phyloP scores from a whole-genome alignment of 2,329 filamentous ascomycete species.

The Tothia fuscella region DNA sequence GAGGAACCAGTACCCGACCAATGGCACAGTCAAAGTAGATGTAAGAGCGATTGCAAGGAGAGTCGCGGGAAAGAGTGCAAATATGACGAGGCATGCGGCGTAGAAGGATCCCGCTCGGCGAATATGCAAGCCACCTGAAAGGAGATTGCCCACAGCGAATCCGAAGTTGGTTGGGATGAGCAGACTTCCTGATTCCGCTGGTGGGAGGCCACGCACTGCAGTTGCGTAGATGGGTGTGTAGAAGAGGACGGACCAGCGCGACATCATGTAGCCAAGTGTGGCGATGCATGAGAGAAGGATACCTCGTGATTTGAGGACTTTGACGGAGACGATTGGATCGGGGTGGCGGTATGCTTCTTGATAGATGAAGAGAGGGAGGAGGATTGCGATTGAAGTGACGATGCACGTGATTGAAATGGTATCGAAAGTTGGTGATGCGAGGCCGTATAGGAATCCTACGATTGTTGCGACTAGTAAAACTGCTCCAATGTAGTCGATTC shows the following conservation, averaged over 20 bases:
- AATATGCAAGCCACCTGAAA: conserved; percentile 67
- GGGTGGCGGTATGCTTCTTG: conserved; percentile 51
- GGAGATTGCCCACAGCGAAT: conserved; percentile 61
- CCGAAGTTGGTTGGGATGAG: conserved; percentile 72
- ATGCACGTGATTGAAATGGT: conserved; percentile 38
- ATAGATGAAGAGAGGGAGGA: conserved; percentile 46
- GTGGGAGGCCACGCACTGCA: conserved; percentile 57
- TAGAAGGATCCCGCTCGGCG: conserved; percentile 63
- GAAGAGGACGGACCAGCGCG: conserved; percentile 70
- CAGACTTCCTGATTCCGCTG: conserved; percentile 60
- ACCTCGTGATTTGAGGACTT: conserved; percentile 56
- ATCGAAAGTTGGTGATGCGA: conserved; percentile 52
- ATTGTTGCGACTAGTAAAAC: conserved; percentile 53
- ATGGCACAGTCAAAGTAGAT: conserved; percentile 17
- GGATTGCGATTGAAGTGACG: conserved; percentile 41
- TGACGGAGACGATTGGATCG: conserved; percentile 65
- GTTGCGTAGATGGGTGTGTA: conserved; percentile 72
- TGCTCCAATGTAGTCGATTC: conserved; percentile 66
- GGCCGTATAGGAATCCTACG: conserved; percentile 58
- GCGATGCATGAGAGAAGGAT: conserved; percentile 62
- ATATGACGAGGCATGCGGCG: conserved; percentile 46
- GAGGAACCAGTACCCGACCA: conserved; percentile 8
- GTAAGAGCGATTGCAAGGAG: conserved; percentile 44
- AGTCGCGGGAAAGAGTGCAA: conserved; percentile 49
- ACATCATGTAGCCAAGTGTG: conserved; percentile 67